These are phyloP conservation scores for Lactarius deliciosus DNA, from an alignment of 768 basidiomycete species.

Conservation along the genomic window DNA sequence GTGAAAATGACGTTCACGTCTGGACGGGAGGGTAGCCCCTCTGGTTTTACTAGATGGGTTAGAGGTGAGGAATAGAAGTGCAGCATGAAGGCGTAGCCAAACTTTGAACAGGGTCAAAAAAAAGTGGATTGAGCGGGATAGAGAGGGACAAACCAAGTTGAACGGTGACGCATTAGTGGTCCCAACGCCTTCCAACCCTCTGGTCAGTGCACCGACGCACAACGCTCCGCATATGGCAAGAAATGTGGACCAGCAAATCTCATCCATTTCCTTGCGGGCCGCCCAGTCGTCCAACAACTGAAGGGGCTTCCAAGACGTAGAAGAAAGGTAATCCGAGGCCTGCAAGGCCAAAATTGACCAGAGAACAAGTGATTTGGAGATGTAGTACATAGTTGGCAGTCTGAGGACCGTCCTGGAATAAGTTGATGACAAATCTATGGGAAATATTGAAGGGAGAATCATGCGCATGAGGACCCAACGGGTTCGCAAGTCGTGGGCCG, in stretches of 20 bases:
- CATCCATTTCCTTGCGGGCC: conserved; percentile 50
- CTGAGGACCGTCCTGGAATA: conserved; percentile 58
- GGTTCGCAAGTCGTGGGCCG: conserved; percentile 26
- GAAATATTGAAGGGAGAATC: conserved; percentile 49
- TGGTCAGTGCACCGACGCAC: conserved; percentile 62
- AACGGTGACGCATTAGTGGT: conserved; percentile 57
- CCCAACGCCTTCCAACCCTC: conserved; percentile 63
- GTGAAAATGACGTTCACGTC: conserved; percentile 74
- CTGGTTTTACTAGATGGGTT: conserved; percentile 48
- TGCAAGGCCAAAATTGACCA: conserved; percentile 64
- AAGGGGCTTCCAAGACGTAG: conserved; percentile 36
- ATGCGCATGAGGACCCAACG: conserved; percentile 31
- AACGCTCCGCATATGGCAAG: conserved; percentile 64
- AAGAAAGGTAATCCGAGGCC: conserved; percentile 45
- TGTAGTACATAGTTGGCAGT: conserved; percentile 60
- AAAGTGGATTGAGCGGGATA: not conserved
- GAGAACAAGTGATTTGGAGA: conserved; percentile 54
- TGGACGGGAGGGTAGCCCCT: conserved; percentile 57
- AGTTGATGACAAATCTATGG: conserved; percentile 61
- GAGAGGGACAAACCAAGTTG: conserved; percentile 52
- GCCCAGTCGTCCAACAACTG: conserved; percentile 47
- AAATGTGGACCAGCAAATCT: conserved; percentile 76
- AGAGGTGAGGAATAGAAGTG: conserved; percentile 71
- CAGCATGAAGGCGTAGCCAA: conserved; percentile 74
- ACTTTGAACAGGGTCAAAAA: conserved; percentile 40